Evolutionary conservation across 1,139 yeast genomes (phyloP), one percentile per base, ranked within the genome.

Genomic region (Hyphopichia fennica): DNA sequence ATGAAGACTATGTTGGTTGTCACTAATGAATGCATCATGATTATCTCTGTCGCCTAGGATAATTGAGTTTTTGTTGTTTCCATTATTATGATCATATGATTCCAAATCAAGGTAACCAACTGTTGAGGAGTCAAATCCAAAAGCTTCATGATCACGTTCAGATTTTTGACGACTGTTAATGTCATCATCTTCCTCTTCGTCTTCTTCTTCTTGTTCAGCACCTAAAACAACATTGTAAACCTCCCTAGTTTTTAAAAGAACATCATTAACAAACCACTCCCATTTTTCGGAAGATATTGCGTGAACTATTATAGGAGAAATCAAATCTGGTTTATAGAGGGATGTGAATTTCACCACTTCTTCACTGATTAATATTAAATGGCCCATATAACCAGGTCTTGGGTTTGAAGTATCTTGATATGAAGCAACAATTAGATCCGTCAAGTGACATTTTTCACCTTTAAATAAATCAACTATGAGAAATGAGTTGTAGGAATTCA

Each of bases 311-410:
- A 67, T 48, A 1, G 76, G 74, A 4, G 78, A 72, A 8, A 74
- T 72, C 35, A 74, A 58, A 44, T 73, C 78, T 1, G 79, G 79
- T 47, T 74, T 74, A 46, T 74, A 74, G 23, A 74, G 60, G 4
- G 77, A 72, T 3, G 78, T 69, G 50, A 74, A 74, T 51, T 74
- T 73, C 29, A 73, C 79, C 29, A 74, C 73, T 46, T 74, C 79
- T 48, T 74, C 79, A 55, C 77, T 70, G 14, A 73, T 68, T 14
- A 74, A 57, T 25, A 73, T 69, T 40, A 74, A 54, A 49, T 74
- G 79, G 1, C 79, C 79, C 67, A 72, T 65, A 46, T 72, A 73
- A 0, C 79, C 79, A 0, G 79, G 77, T 31, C 77, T 53, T 2
- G 72, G 67, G 2, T 56, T 62, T 18, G 40, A 41, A 2, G 53